These are phyloP conservation scores for Suillus weaverae DNA, from an alignment of 768 basidiomycete species.

Conservation along the genomic window DNA sequence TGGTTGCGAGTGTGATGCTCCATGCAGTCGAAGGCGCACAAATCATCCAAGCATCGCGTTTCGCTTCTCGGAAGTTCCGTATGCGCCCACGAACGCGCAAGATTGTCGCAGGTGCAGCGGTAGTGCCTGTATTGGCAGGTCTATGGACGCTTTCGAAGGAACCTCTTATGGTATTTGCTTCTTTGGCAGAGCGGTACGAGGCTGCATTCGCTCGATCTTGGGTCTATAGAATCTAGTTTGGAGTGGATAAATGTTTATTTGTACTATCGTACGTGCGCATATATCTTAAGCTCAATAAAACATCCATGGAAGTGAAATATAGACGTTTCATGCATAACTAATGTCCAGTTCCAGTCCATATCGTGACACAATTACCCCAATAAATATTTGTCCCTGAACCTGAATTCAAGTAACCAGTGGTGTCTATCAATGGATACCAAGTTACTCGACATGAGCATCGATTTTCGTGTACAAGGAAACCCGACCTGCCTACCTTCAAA, in stretches of 20 bases:
- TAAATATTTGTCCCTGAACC: background rate
- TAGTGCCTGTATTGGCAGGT: conserved; percentile 57
- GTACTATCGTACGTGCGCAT: background rate
- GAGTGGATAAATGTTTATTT: background rate
- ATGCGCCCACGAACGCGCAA: conserved; percentile 24
- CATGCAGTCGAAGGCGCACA: conserved; percentile 65
- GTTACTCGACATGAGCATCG: background rate
- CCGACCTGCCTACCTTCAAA: conserved; percentile 1
- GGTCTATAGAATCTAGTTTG: conserved; percentile 44
- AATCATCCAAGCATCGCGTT: conserved; percentile 52
- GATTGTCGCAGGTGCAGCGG: conserved; percentile 36
- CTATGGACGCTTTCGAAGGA: conserved; percentile 55
- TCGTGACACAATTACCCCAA: background rate
- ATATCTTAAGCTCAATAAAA: background rate
- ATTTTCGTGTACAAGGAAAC: background rate
- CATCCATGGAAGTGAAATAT: background rate
- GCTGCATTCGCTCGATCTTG: conserved; percentile 48
- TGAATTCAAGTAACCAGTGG: background rate
- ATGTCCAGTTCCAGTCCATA: background rate
- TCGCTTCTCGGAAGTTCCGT: conserved; percentile 27
- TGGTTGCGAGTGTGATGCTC: conserved; percentile 54
- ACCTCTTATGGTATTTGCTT: conserved; percentile 55
- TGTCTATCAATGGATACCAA: background rate
- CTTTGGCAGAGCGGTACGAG: conserved; percentile 49
- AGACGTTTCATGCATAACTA: background rate